These are phyloP conservation scores for Coniosporium tulheliwenetii DNA, from an alignment of 2,329 filamentous ascomycete genomes.

Conservation along the genomic window DNA sequence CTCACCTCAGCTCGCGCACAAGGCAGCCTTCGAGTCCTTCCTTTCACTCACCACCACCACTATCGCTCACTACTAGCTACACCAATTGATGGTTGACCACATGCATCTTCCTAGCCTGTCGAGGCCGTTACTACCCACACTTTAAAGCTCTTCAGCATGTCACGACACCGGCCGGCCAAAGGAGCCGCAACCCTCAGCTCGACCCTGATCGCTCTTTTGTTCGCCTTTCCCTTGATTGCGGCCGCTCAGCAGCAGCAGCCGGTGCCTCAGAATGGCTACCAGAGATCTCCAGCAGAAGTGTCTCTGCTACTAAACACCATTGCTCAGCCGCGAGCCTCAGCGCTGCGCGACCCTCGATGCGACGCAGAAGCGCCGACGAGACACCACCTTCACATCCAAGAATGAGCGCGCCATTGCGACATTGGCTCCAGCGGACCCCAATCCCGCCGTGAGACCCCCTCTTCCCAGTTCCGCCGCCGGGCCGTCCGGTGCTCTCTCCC, in stretches of 20 bases:
- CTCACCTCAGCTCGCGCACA: too few species aligned
- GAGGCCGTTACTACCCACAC: not conserved
- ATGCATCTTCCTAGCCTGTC: not conserved
- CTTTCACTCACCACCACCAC: too few species aligned
- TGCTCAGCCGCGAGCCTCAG: not conserved
- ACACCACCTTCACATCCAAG: slow-evolving; percentile 13
- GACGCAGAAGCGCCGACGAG: slow-evolving; percentile 9
- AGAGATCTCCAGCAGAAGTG: slow-evolving; percentile 7
- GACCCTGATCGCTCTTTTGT: slow-evolving; percentile 12
- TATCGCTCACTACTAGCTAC: too few species aligned
- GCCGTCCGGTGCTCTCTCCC: slow-evolving; percentile 40
- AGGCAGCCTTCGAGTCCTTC: too few species aligned
- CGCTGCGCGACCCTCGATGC: not conserved
- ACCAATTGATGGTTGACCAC: too few species aligned
- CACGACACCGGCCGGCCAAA: slow-evolving; percentile 13
- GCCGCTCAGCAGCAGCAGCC: slow-evolving; percentile 23
- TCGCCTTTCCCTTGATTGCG: slow-evolving; percentile 13
- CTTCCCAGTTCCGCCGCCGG: slow-evolving; percentile 51
- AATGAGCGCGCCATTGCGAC: slow-evolving; percentile 94
- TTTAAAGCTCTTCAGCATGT: slow-evolving; percentile 8
- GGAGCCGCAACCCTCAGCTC: slow-evolving; percentile 9
- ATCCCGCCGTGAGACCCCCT: slow-evolving; percentile 85
- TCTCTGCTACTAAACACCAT: slow-evolving; percentile 1
- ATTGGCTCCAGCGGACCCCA: slow-evolving; percentile 73
- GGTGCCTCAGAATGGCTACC: slow-evolving; percentile 5